These are phyloP conservation scores for Takashimella tepidaria DNA, from an alignment of 1,284 basidiomycete genomes.

Conservation along the genomic window DNA sequence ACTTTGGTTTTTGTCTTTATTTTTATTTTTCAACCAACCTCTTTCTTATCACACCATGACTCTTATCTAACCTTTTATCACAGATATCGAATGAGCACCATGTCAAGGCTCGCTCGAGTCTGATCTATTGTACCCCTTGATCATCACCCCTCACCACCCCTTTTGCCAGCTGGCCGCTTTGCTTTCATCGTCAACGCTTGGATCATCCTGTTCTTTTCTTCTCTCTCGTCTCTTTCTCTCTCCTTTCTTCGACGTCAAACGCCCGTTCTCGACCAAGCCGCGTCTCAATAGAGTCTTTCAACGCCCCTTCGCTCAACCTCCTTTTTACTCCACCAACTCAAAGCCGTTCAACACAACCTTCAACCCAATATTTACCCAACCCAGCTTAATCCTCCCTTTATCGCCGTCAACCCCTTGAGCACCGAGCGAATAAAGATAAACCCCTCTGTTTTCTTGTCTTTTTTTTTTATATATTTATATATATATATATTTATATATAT, in stretches of 20 bases:
- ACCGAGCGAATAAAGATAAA: neutral
- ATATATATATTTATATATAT: too few relatives aligned
- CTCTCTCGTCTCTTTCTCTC: neutral
- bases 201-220: neutral
- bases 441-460: too few relatives aligned
- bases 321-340: neutral
- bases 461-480: too few relatives aligned
- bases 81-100: too few relatives aligned
- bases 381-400: neutral
- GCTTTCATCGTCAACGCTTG: neutral
- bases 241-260: neutral
- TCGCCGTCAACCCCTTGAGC: neutral
- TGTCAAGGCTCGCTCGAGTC: too few relatives aligned
- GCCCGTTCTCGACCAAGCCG: neutral
- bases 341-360: neutral
- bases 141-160: neutral
- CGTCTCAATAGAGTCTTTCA: too few relatives aligned
- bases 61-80: too few relatives aligned
- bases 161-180: neutral
- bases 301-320: neutral
- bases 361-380: neutral
- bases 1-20: too few relatives aligned
- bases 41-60: too few relatives aligned
- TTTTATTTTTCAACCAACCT: too few relatives aligned
- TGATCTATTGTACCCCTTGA: too few relatives aligned